These are phyloP conservation scores for Lentinus brumalis DNA, from an alignment of 768 basidiomycete species.

Conservation along the genomic window DNA sequence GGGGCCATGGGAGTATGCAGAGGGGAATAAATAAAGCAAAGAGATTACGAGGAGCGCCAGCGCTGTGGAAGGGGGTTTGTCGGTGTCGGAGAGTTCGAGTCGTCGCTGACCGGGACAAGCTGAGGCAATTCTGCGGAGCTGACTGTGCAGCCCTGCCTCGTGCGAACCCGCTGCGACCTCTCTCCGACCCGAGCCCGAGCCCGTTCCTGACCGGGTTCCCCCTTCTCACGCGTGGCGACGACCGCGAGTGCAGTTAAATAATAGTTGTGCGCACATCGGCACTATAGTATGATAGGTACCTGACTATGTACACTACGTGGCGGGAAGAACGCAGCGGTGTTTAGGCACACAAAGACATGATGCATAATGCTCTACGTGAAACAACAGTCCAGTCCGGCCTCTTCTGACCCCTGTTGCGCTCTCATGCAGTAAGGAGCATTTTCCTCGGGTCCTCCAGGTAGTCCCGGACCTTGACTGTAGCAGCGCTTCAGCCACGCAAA, in stretches of 20 bases:
- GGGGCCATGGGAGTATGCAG: not conserved
- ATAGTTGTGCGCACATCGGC: too few relatives aligned
- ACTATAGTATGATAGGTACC: too few relatives aligned
- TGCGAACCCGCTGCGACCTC: not conserved
- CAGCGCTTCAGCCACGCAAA: not conserved
- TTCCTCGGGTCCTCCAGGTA: slow-evolving; percentile 94
- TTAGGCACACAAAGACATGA: too few relatives aligned
- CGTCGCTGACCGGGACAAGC: not conserved
- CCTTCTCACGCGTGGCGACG: too few relatives aligned
- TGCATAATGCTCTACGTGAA: too few relatives aligned
- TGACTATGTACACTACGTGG: too few relatives aligned
- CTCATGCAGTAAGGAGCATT: slow-evolving; percentile 66
- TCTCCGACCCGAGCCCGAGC: not conserved
- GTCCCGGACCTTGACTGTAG: slow-evolving; percentile 83
- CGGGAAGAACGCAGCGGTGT: too few relatives aligned
- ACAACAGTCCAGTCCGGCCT: too few relatives aligned
- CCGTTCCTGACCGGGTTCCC: too few relatives aligned
- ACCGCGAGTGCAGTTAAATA: too few relatives aligned
- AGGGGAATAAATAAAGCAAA: slow-evolving; percentile 11
- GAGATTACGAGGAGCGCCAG: slow-evolving; percentile 20
- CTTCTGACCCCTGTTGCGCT: not conserved
- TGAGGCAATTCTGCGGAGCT: not conserved
- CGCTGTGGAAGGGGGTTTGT: slow-evolving; percentile 14
- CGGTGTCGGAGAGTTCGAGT: not conserved
- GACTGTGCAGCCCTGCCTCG: not conserved